Evolutionary conservation across 495 filamentous ascomycete species (phyloP), one percentile per base, ranked within the genome.

Genomic region (Amniculicola lignicola): DNA sequence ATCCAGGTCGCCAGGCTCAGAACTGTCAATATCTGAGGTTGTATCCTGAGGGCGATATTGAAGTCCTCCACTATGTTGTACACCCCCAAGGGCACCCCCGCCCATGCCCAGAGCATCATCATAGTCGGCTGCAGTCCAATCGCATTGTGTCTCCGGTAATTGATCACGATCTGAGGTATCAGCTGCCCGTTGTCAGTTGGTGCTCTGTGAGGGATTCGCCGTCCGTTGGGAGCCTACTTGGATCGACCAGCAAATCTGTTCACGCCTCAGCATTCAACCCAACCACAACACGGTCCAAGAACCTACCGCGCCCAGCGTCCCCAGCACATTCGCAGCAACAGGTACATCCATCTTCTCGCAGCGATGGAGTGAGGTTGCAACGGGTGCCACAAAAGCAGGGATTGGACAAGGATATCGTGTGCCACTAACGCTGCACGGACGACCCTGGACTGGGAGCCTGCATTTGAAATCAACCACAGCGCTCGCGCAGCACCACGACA

Each of bases 71-170:
- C 75, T 39, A 85, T 81, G 57, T 85, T 85, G 64, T 84, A 85
- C 4, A 83, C 80, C 2, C 83, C 83, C 0, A 86, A 75, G 7
- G 83, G 80, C 4, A 85, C 77, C 0, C 82, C 82, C 1, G 82
- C 82, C 31, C 69, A 74, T 4, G 83, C 83, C 83, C 82, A 86
- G 15, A 83, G 69, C 15, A 85, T 70, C 82, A 85, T 84, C 82
- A 86, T 85, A 3, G 80, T 77, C 0, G 74, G 72, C 46, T 83
- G 82, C 0, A 86, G 66, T 10, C 82, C 81, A 28, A 69, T 72
- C 0, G 81, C 81, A 67, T 81, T 68, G 53, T 84, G 79, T 19
- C 82, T 67, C 16, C 76, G 74, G 55, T 82, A 81, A 63, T 86
- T 86, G 59, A 84, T 77, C 19, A 82, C 63, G 45, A 85, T 82